Evolutionary conservation across 2,329 filamentous ascomycete species (phyloP).

Genomic region (Fusarium sp.): DNA sequence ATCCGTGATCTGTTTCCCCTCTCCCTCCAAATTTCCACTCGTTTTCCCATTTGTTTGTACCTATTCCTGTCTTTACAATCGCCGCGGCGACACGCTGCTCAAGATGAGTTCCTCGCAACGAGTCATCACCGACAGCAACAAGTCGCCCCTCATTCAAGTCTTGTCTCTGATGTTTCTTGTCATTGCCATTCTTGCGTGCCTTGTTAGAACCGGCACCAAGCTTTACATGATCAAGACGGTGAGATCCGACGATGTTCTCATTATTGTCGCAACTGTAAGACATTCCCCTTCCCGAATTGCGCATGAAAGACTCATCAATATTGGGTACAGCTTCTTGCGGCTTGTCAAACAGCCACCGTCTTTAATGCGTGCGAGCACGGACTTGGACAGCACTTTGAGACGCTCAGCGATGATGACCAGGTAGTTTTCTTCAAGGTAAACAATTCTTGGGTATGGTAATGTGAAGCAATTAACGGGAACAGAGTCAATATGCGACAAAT

Average conservation of each 20-base stretch:
- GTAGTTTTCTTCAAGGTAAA: slow-evolving; percentile 46
- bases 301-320: background rate
- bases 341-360: slow-evolving; percentile 39
- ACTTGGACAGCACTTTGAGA: slow-evolving; percentile 38
- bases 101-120: slow-evolving; percentile 42
- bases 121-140: slow-evolving; percentile 47
- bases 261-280: slow-evolving; percentile 44
- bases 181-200: slow-evolving; percentile 43
- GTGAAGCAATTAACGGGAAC: slow-evolving; percentile 2
- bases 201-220: slow-evolving; percentile 46
- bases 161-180: slow-evolving; percentile 49
- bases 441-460: too few species aligned
- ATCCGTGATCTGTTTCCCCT: background rate
- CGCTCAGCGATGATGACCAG: slow-evolving; percentile 21
- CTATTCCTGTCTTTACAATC: background rate
- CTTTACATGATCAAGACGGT: slow-evolving; percentile 48
- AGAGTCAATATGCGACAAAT: slow-evolving; percentile 47
- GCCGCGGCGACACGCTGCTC: slow-evolving; percentile 9
- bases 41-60: background rate
- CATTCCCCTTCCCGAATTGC: background rate
- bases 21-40: background rate
- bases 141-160: slow-evolving; percentile 48
- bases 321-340: slow-evolving; percentile 31
- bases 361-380: slow-evolving; percentile 42
- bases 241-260: slow-evolving; percentile 44